Evolutionary conservation across 495 filamentous ascomycete genomes (phyloP).

Genomic region (Extremus antarcticus): DNA sequence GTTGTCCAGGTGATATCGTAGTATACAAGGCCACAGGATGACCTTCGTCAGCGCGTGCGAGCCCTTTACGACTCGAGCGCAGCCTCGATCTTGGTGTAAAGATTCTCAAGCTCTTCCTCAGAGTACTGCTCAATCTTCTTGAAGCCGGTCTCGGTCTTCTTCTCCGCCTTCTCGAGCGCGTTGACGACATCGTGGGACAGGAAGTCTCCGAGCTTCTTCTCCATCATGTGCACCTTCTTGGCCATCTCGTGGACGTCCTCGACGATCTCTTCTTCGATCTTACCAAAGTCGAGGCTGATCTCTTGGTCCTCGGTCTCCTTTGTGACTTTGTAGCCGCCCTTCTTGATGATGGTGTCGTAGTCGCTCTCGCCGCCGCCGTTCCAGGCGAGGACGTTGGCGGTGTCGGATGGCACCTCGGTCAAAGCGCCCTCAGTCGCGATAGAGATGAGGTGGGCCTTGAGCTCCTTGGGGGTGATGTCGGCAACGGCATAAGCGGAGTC

Average conservation of each 20-base stretch:
- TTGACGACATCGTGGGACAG: conserved; percentile 59
- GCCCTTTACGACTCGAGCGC: not conserved
- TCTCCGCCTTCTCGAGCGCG: conserved; percentile 53
- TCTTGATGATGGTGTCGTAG: conserved; percentile 71
- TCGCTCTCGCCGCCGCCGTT: conserved; percentile 93
- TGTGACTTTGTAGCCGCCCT: conserved; percentile 45
- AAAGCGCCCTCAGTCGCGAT: conserved; percentile 75
- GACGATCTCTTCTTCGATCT: conserved; percentile 18
- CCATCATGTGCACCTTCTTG: conserved; percentile 26
- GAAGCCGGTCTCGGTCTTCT: not conserved
- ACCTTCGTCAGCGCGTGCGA: not conserved
- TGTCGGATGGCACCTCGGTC: conserved; percentile 72
- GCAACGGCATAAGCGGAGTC: conserved; percentile 85
- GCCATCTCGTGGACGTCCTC: conserved; percentile 8
- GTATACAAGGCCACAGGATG: not conserved
- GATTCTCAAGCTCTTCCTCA: not conserved
- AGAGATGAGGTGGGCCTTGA: conserved; percentile 77
- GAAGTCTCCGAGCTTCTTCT: conserved; percentile 47
- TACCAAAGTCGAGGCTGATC: conserved; percentile 18
- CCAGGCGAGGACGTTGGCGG: conserved; percentile 89
- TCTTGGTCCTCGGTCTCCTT: conserved; percentile 13
- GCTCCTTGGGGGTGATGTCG: conserved; percentile 80
- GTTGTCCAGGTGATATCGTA: not conserved
- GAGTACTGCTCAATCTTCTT: not conserved
- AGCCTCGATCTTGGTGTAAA: not conserved